phyloP scores from a whole-genome alignment of 2,329 filamentous ascomycete species.

The Colletotrichum sp. region DNA sequence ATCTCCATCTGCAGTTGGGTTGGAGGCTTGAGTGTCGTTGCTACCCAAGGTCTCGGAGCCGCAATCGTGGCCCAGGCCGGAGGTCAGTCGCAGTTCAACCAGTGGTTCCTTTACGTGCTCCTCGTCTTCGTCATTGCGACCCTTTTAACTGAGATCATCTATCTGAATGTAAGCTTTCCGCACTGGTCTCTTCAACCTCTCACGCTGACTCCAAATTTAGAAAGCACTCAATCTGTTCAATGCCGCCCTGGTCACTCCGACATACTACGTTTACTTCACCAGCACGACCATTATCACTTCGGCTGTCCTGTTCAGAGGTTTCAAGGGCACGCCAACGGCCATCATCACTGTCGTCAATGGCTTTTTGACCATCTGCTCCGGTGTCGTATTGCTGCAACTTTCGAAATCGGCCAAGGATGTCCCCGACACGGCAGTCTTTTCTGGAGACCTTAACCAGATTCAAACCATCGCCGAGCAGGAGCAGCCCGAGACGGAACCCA shows the following conservation, averaged over 20 bases:
- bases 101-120: slow-evolving; percentile 95
- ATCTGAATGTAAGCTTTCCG: slow-evolving; percentile 74
- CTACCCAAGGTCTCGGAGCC: slow-evolving; percentile 89
- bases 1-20: slow-evolving; percentile 95
- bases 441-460: slow-evolving; percentile 91
- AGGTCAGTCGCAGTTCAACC: slow-evolving; percentile 88
- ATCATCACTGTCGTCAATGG: slow-evolving; percentile 93
- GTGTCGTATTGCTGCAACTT: slow-evolving; percentile 91
- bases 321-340: slow-evolving; percentile 81
- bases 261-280: slow-evolving; percentile 99
- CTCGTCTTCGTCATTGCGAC: slow-evolving; percentile 91
- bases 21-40: slow-evolving; percentile 91
- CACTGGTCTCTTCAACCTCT: not conserved
- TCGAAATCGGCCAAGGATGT: slow-evolving; percentile 98
- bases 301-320: slow-evolving; percentile 88
- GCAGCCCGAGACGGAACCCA: slow-evolving; percentile 94
- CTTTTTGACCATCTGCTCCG: slow-evolving; percentile 91
- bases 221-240: slow-evolving; percentile 99
- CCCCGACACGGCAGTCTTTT: slow-evolving; percentile 89
- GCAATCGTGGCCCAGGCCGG: slow-evolving; percentile 87
- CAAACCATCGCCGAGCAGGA: slow-evolving; percentile 94
- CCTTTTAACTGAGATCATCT: slow-evolving; percentile 91
- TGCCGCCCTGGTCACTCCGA: slow-evolving; percentile 93
- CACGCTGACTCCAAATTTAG: slow-evolving; percentile 55
- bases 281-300: slow-evolving; percentile 95